Conservation (phyloP, 2,329 filamentous ascomycete genomes). For the Taxawa tesnikishii region DNA sequence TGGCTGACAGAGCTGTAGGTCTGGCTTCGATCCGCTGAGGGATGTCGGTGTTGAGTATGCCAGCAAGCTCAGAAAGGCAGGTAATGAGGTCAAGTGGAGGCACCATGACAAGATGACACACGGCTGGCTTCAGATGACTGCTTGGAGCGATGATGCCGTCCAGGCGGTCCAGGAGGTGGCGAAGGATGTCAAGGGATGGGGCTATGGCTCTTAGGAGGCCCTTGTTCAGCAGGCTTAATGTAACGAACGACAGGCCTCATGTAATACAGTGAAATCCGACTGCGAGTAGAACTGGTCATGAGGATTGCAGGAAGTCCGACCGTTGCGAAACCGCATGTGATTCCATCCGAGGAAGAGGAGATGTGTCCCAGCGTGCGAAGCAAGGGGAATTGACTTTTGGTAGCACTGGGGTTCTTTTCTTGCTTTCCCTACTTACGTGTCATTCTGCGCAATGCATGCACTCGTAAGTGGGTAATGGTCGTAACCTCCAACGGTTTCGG, state of each 20-base stretch:
- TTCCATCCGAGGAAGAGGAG: too few relatives aligned
- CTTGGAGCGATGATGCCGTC: constrained; percentile 13
- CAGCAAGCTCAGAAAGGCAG: constrained; percentile 16
- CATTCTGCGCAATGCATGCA: too few relatives aligned
- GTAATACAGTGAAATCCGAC: too few relatives aligned
- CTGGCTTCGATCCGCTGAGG: constrained; percentile 19
- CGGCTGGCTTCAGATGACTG: constrained; percentile 20
- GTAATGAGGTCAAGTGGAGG: constrained; percentile 14
- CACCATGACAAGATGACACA: constrained; percentile 17
- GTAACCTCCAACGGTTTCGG: too few relatives aligned
- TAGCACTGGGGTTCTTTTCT: too few relatives aligned
- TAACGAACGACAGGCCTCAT: background rate
- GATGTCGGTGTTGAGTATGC: constrained; percentile 21
- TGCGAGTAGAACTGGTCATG: too few relatives aligned
- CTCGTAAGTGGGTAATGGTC: too few relatives aligned
- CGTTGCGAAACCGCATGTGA: too few relatives aligned
- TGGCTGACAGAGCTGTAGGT: constrained; percentile 3
- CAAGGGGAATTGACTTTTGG: too few relatives aligned
- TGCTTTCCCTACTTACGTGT: too few relatives aligned
- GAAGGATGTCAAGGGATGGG: constrained; percentile 2
- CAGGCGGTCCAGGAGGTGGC: constrained; percentile 8
- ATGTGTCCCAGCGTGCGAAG: too few relatives aligned
- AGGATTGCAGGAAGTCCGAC: too few relatives aligned
- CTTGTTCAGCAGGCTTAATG: background rate
- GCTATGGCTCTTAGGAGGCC: constrained; percentile 2